These are phyloP conservation scores for Nevesoporus exiguus DNA, from an alignment of 768 basidiomycete species.

Conservation along the genomic window DNA sequence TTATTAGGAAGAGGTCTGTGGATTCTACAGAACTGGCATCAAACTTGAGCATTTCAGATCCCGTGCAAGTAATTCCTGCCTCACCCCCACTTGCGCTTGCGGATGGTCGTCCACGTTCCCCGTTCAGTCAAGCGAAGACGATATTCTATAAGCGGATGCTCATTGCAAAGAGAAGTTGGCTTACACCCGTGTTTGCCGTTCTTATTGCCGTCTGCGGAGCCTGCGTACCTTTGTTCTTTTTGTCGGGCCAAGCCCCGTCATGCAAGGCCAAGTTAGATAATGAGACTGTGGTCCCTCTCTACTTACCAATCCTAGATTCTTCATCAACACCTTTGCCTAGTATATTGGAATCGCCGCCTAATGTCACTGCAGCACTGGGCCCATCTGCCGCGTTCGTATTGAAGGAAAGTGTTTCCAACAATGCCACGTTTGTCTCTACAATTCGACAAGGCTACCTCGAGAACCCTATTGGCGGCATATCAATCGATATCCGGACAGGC, in stretches of 20 bases:
- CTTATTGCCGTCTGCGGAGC: constrained; percentile 58
- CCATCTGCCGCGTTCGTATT: constrained; percentile 33
- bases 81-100: constrained; percentile 29
- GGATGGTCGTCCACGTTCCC: constrained; percentile 50
- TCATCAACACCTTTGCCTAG: constrained; percentile 32
- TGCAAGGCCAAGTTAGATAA: constrained; percentile 44
- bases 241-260: constrained; percentile 46
- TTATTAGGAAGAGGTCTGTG: constrained; percentile 23
- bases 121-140: constrained; percentile 63
- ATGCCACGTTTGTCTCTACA: constrained; percentile 54
- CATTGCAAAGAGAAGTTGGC: constrained; percentile 64
- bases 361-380: constrained; percentile 47
- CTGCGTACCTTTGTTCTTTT: constrained; percentile 65
- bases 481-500: constrained; percentile 49
- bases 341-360: constrained; percentile 54
- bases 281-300: constrained; percentile 44
- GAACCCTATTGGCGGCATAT: constrained; percentile 65
- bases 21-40: constrained; percentile 4
- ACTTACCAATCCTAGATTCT: constrained; percentile 44
- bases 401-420: constrained; percentile 47
- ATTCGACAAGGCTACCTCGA: constrained; percentile 52
- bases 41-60: neutral
- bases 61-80: neutral
- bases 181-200: constrained; percentile 55
- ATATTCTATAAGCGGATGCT: constrained; percentile 71